Base-by-base conservation (phyloP, 2,329 filamentous ascomycete genomes). In the Cladosporium sp. region DNA sequence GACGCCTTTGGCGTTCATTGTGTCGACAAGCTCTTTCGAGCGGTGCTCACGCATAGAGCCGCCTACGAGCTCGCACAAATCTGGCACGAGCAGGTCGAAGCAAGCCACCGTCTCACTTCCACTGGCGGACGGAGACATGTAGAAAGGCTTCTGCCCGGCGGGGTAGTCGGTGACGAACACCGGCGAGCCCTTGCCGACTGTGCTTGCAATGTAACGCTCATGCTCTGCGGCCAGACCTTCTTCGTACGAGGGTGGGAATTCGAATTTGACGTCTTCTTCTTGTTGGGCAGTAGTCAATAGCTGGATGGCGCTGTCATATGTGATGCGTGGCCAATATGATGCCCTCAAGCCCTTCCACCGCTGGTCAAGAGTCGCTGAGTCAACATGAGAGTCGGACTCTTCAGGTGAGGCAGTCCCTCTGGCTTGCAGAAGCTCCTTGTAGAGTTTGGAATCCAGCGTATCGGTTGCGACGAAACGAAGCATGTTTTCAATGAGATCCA, bases 151-250 rank as follows among this genome's bases (percentile, higher is more conserved):
- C 67, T 93, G 83, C 42, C 77, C 75, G 57, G 82, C 82, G n/a
- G 93, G 93, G 65, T 96, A 99, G 67, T 96, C 79, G 12, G 91
- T 97, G 57, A 99, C 84, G 66, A 97, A 97, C 39, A 97, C 78
- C 7, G 93, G 93, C 1, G 72, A 70, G 15, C 78, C 77, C 42
- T 79, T 73, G 58, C 84, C 84, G 39, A 92, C 64, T 20, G 73
- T 73, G 47, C 81, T 76, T 42, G 93, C 90, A 48, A 99, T 78
- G 66, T 84, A 96, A 65, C 84, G 89, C 71, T 99, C 93, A 71
- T 99, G 93, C 68, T 97, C 92, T 1, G 91, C 86, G 62, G 93
- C 88, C 24, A 99, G 77, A 17, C 88, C 88, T 22, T 76, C 73
- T 29, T 84, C 80, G 84, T 89, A 93, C 2, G 73, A 72, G 3